A percentile compares a stretch with the other conserved stretches of the same genome.
phyloP scores from a whole-genome alignment of 2,329 filamentous ascomycete species.

The Tricladium varicosporioides region DNA sequence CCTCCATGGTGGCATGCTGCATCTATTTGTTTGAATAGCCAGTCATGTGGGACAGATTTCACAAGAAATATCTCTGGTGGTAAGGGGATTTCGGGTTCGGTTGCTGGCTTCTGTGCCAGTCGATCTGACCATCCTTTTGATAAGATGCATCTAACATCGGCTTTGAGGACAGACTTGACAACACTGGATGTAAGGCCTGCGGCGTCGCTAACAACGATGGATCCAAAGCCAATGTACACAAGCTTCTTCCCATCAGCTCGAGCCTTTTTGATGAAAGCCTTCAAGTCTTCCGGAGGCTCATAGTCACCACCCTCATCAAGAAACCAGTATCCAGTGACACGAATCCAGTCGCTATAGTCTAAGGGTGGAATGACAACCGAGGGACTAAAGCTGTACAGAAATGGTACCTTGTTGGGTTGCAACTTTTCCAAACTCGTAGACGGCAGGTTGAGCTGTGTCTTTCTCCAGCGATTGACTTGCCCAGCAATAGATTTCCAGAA shows the following conservation, averaged over 20 bases:
- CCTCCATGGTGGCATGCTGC: slow-evolving; percentile 94
- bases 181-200: slow-evolving; percentile 88
- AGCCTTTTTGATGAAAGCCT: slow-evolving; percentile 80
- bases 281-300: slow-evolving; percentile 72
- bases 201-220: slow-evolving; percentile 89
- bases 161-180: slow-evolving; percentile 84
- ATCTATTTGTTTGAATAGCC: slow-evolving; percentile 92
- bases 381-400: slow-evolving; percentile 95
- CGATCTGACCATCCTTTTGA: slow-evolving; percentile 98
- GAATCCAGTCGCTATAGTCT: slow-evolving; percentile 97
- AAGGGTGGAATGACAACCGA: slow-evolving; percentile 90
- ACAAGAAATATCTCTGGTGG: slow-evolving; percentile 85
- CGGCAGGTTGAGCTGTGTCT: slow-evolving; percentile 72
- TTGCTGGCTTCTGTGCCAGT: slow-evolving; percentile 55
- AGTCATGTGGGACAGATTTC: slow-evolving; percentile 89
- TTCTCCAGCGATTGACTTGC: slow-evolving; percentile 92
- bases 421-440: slow-evolving; percentile 85
- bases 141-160: slow-evolving; percentile 90
- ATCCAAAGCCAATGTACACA: slow-evolving; percentile 96
- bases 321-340: slow-evolving; percentile 98
- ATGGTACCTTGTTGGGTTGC: slow-evolving; percentile 96
- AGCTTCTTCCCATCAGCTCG: slow-evolving; percentile 81
- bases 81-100: slow-evolving; percentile 58
- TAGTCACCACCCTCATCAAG: slow-evolving; percentile 72
- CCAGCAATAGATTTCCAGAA: slow-evolving; percentile 94